Percentiles rank a stretch among this genome's conserved stretches.
Conservation (phyloP, 2,329 filamentous ascomycete species). For the Trichoderma hamatum region DNA sequence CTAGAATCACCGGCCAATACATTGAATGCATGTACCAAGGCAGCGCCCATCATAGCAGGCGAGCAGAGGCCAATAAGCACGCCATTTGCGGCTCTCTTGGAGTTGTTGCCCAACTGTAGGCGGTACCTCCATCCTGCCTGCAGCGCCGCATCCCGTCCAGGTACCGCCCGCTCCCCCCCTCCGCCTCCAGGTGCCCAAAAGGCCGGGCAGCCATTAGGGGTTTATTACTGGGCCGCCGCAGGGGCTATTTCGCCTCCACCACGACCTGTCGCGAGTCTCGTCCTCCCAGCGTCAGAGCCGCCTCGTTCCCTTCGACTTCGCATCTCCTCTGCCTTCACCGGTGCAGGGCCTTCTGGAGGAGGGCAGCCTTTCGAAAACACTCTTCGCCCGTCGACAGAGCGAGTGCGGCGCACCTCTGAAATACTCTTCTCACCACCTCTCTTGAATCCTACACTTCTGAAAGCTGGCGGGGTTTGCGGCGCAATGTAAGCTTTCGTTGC, state of each 20-base stretch:
- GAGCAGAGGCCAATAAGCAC: background rate
- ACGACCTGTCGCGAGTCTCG: conserved; percentile 24
- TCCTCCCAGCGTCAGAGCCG: conserved; percentile 19
- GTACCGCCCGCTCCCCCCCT: background rate
- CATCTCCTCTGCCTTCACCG: conserved; percentile 12
- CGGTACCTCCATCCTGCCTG: background rate
- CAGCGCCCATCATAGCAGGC: background rate
- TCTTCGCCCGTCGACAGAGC: conserved; percentile 1
- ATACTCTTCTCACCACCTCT: background rate
- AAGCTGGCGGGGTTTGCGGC: conserved; percentile 25
- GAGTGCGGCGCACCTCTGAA: conserved; percentile 10
- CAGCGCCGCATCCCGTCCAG: background rate
- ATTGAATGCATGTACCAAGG: background rate
- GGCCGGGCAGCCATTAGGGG: conserved; percentile 15
- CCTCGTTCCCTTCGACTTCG: background rate
- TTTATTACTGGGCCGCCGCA: conserved; percentile 22
- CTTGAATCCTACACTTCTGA: background rate
- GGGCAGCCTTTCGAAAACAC: background rate
- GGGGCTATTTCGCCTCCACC: conserved; percentile 24
- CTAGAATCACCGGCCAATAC: background rate
- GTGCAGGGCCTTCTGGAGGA: background rate
- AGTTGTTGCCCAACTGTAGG: background rate
- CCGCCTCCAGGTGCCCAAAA: conserved; percentile 13
- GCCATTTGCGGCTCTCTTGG: background rate
- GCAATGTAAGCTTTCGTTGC: conserved; percentile 27